Evolutionary conservation across 305 asterid species (phyloP).

Genomic region (Fraxinus baroniana): DNA sequence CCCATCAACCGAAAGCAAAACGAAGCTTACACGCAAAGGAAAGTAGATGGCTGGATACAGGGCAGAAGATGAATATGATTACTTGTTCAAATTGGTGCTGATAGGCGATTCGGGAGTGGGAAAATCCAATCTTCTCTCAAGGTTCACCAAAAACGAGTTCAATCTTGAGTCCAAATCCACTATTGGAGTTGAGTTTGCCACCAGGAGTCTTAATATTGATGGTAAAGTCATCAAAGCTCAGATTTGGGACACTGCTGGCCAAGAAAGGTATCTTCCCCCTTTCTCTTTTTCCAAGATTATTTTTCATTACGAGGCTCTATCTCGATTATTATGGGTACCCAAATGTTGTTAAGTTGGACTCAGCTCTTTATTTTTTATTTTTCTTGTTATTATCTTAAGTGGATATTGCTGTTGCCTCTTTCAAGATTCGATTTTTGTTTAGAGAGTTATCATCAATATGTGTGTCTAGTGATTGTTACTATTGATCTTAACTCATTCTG

Average conservation of each 20-base stretch:
- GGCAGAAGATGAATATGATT: slow-evolving; percentile 63
- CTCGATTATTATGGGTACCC: neutral
- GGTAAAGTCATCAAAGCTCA: slow-evolving; percentile 68
- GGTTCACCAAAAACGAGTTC: slow-evolving; percentile 73
- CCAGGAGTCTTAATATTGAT: slow-evolving; percentile 50
- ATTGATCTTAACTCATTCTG: neutral
- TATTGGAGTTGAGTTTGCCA: slow-evolving; percentile 72
- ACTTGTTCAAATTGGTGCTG: slow-evolving; percentile 60
- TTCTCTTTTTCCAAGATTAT: neutral
- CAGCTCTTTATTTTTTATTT: neutral
- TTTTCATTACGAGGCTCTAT: slow-evolving; percentile 3
- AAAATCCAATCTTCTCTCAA: slow-evolving; percentile 68
- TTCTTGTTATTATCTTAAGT: neutral
- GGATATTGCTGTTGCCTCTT: neutral
- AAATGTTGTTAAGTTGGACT: neutral
- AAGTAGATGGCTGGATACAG: slow-evolving; percentile 51
- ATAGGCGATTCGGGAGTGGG: slow-evolving; percentile 83
- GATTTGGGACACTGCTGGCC: slow-evolving; percentile 88
- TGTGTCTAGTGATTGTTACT: neutral
- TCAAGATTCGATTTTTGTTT: neutral
- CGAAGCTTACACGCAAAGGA: neutral
- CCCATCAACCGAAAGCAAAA: neutral
- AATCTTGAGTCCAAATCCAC: slow-evolving; percentile 67
- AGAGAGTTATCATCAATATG: neutral
- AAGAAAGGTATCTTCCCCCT: slow-evolving; percentile 48